Evolutionary conservation across 768 basidiomycete genomes (phyloP), one percentile per base, ranked within the genome.

Genomic region (Piloderma croceum): DNA sequence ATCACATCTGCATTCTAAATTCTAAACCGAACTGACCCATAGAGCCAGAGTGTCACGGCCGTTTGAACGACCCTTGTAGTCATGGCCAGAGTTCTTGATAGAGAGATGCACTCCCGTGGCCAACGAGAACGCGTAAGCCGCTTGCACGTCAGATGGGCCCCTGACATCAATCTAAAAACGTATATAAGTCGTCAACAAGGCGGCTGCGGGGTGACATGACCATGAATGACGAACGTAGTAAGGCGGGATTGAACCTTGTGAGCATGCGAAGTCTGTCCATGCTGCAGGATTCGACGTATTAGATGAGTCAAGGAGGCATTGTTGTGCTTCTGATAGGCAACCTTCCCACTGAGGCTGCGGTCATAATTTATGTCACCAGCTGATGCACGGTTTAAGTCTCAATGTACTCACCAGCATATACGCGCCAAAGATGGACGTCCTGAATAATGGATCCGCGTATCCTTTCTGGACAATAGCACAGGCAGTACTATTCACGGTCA

Each of bases 291-390:
- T 47, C 5, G 42, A 44, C 3, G 53, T 36, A 38, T 52, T 29
- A 17, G 48, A 22, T 24, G 37, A 46, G 45, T 66, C 56, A 6
- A 67, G 52, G 3, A 64, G 37, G 37, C 67, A 69, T 18, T 47
- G 40, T 13, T 57, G 42, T 3, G 43, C 33, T 11, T 37, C 52
- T 25, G 43, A 36, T 46, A 62, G 59, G 41, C 67, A 69, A 3
- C 62, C 61, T 43, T 63, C 66, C 64, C 62, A 65, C 45, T 65
- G 54, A 7, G 59, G 45, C 61, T 68, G 34, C 22, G 31, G 22
- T 24, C 21, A 19, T n/a, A 22, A 18, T 20, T 24, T 15, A 4
- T 12, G 15, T 24, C 21, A 24, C 39, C 36, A 9, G 31, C 35
- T 15, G 31, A 24, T 13, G 31, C 39, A 40, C 19, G 21, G 22